These are phyloP conservation scores for Trichophyton simii DNA, from an alignment of 2,329 filamentous ascomycete species.

Conservation along the genomic window DNA sequence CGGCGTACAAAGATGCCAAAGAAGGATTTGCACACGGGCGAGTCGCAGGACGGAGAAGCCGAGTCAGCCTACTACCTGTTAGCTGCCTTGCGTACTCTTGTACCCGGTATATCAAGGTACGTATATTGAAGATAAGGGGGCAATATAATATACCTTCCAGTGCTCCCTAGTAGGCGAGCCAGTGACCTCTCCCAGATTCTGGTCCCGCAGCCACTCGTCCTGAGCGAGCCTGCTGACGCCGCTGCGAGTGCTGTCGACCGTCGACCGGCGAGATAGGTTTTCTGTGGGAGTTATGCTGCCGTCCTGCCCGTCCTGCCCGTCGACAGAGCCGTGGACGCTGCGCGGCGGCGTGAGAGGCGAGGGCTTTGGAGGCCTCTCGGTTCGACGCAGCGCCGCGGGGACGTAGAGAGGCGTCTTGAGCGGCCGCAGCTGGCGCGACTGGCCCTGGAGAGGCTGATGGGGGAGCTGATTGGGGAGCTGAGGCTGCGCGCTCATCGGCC, in stretches of 20 bases:
- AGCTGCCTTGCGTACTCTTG: neutral
- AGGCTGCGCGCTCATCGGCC: constrained; percentile 26
- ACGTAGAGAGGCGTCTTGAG: constrained; percentile 51
- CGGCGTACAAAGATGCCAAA: constrained; percentile 52
- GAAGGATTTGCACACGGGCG: constrained; percentile 43
- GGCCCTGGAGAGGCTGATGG: constrained; percentile 22
- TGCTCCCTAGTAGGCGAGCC: constrained; percentile 50
- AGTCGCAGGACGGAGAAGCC: constrained; percentile 45
- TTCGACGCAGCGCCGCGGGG: constrained; percentile 50
- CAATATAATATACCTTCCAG: constrained; percentile 47
- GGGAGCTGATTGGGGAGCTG: constrained; percentile 11
- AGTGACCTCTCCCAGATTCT: constrained; percentile 43
- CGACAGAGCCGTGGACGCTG: constrained; percentile 44
- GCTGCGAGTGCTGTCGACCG: constrained; percentile 30
- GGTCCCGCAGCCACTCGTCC: constrained; percentile 41
- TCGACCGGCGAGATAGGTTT: constrained; percentile 28
- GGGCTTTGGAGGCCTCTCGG: constrained; percentile 39
- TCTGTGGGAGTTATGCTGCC: constrained; percentile 20
- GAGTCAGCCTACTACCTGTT: constrained; percentile 40
- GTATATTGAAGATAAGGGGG: neutral
- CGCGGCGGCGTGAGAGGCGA: constrained; percentile 38
- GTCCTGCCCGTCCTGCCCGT: constrained; percentile 33
- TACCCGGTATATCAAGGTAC: neutral
- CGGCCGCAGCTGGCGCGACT: constrained; percentile 46
- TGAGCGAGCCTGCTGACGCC: constrained; percentile 38